Conservation (phyloP, 441 rosid species). For the Cnidoscolus chayamansa region DNA sequence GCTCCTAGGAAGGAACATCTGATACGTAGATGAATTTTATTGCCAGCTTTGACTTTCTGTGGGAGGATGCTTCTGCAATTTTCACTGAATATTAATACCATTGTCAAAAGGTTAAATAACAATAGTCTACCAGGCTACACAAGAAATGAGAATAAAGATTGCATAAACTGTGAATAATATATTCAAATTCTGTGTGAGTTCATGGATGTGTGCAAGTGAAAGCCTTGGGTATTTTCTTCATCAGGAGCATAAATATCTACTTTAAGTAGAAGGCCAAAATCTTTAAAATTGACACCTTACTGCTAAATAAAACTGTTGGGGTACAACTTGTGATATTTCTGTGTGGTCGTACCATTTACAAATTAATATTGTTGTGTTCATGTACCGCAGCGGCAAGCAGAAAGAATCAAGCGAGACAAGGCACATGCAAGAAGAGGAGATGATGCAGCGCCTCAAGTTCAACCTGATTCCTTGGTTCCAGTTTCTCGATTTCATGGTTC, state of each 20-base stretch:
- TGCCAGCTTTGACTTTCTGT: not conserved
- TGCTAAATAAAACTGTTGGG: no score
- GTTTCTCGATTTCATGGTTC: slow-evolving; percentile 76
- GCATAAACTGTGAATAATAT: not conserved
- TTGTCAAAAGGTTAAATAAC: no score
- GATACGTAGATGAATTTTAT: not conserved
- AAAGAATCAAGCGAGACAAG: slow-evolving; percentile 66
- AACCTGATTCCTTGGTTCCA: slow-evolving; percentile 68
- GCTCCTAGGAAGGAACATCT: not conserved
- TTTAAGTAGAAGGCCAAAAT: not conserved
- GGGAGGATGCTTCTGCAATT: not conserved
- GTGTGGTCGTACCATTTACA: not conserved
- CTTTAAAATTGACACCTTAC: not conserved
- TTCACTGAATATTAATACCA: not conserved
- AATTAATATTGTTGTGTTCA: slow-evolving; percentile 15
- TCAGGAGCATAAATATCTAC: not conserved
- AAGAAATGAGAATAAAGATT: not conserved
- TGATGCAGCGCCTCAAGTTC: slow-evolving; percentile 51
- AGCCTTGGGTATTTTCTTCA: not conserved
- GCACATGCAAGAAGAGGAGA: slow-evolving; percentile 54
- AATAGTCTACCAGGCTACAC: not conserved
- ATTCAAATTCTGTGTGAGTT: not conserved
- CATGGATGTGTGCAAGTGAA: not conserved
- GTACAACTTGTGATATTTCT: not conserved
- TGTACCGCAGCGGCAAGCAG: slow-evolving; percentile 67